Base-by-base conservation (phyloP, 495 filamentous ascomycete genomes). In the Aspergillus cavernicola region DNA sequence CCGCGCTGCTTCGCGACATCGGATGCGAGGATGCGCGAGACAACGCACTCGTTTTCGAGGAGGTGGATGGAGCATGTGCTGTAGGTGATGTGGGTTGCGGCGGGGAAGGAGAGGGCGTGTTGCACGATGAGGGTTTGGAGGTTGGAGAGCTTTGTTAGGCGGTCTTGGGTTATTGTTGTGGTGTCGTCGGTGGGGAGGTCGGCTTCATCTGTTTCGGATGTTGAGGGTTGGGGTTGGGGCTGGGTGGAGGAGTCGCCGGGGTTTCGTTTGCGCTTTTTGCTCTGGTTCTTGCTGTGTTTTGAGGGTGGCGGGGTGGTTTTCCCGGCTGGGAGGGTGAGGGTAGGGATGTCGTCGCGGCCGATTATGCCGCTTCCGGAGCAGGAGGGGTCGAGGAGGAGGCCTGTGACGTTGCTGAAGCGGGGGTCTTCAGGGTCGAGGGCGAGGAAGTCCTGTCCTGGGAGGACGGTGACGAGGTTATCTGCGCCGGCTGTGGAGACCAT, bases 281-380 rank as follows among this genome's bases (percentile, higher is more conserved):
- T 50, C 65, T 72, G 46, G 36, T 54, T 57, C 59, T 59, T 54
- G 50, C 19, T 56, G 24, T 59, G 16, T 49, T 54, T 23, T 12
- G 26, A 61, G 56, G 57, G 48, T 10, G 33, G 58, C 55, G 4
- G 56, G 3, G 43, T 33, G 0, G 43, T n/a, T 11, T 33, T 33
- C 3, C 31, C 15, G 6, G 51, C 58, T 0, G 82, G 82, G 2
- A 79, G 66, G 29, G 67, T 72, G 10, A 90, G 63, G 32, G 78
- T 74, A 0, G 86, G 83, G 44, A 81, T 75, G 48, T 91, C 89
- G 33, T 95, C 87, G 10, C 93, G 80, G 5, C 90, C 89, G 8
- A 96, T 84, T 20, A 98, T 98, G 0, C 93, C 93, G 63, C 89
- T 95, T 1, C 93, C 93, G 1, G 90, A 95, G 60, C 93, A 98